Evolutionary conservation across 257 asterid species (phyloP), one percentile per base, ranked within the genome.

Genomic region (Solanum sitiens): DNA sequence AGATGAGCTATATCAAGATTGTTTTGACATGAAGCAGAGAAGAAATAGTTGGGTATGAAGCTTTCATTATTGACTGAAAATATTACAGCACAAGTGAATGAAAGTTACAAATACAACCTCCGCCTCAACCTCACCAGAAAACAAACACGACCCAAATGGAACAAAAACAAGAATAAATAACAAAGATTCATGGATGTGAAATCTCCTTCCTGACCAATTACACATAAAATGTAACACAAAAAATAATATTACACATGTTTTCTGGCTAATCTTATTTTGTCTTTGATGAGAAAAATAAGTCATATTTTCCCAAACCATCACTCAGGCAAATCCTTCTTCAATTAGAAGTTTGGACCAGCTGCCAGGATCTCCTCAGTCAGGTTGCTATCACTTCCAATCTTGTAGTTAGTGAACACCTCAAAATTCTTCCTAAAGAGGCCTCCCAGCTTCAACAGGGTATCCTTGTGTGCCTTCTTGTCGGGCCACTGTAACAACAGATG

Each of bases 361-460:
- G 98, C 97, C 11, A 96, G 86, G 86, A 96, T 96, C 93, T 95
- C 92, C 89, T 94, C 93, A 13, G 97, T 89, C 56, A 96, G 94
- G 39, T 86, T 92, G 90, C 79, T 90, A 88, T 94, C 98, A 25
- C 94, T 23, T 79, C 98, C 99, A 86, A 96, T 94, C 92, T 92
- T 96, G 91, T 94, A 91, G 91, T 75, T 91, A 45, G 92, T 47
- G 87, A 95, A 96, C 23, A 88, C 98, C 86, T 95, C 98, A 77
- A 96, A 95, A 63, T 95, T 94, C 92, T 95, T 95, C 97, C 92
- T 94, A 91, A 96, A 96, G 65, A 96, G 92, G 32, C 98, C 98
- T 44, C 95, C 98, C 87, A 95, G 79, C 90, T 96, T 96, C 86
- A 95, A 65, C 75, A 95, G 91, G 12, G 99, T 92, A 16, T 93